Evolutionary conservation across 192 early-diverging fungal genomes (phyloP).

Genomic region (Ambispora gerdemannii): DNA sequence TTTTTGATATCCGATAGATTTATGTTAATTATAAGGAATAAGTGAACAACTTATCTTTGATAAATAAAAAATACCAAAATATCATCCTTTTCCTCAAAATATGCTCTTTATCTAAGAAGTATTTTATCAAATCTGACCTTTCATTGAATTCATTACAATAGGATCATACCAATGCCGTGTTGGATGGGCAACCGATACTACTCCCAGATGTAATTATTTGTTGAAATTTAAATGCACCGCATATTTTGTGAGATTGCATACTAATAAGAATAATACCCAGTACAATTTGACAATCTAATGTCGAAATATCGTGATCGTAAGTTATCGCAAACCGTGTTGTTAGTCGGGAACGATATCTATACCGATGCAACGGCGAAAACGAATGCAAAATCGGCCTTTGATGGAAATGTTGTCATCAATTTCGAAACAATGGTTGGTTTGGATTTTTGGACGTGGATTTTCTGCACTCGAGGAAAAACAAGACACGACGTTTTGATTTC

Average conservation of each 20-base stretch:
- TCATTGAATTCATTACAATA: conserved; percentile 28
- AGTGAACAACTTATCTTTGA: neutral
- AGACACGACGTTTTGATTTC: conserved; percentile 22
- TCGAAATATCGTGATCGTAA: conserved; percentile 64
- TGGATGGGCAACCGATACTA: conserved; percentile 72
- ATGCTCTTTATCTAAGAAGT: neutral
- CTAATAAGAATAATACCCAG: conserved; percentile 43
- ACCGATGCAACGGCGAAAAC: conserved; percentile 50
- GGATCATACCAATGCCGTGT: conserved; percentile 74
- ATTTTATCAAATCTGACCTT: neutral
- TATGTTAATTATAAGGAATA: neutral
- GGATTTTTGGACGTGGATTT: no score
- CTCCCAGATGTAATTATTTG: conserved; percentile 51
- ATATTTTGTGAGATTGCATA: neutral
- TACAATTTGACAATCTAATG: conserved; percentile 69
- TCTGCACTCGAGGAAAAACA: neutral
- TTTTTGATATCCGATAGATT: neutral
- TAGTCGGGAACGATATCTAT: conserved; percentile 70
- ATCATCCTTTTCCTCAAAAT: neutral
- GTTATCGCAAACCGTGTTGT: conserved; percentile 40
- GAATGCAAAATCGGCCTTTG: conserved; percentile 61
- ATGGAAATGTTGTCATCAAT: conserved; percentile 65
- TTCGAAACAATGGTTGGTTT: conserved; percentile 70
- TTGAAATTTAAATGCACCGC: neutral
- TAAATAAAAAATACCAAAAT: neutral